phyloP scores from a whole-genome alignment of 306 rosid genomes.

The Arachis stenosperma region DNA sequence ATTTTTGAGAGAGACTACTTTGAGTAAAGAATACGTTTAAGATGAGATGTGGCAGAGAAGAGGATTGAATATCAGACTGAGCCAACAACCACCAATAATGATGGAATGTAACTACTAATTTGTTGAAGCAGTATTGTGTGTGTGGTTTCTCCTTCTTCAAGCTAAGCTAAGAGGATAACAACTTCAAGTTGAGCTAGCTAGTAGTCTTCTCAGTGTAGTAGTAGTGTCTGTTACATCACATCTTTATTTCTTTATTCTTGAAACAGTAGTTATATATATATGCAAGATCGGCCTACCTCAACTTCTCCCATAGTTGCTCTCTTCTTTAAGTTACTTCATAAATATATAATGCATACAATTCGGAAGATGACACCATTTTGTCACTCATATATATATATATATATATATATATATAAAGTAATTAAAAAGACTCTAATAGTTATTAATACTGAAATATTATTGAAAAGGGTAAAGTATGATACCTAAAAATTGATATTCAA shows the following conservation, averaged over 20 bases:
- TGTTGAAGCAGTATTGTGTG: background rate
- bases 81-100: conserved; percentile 42
- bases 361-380: conserved; percentile 37
- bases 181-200: background rate
- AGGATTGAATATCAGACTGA: background rate
- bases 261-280: background rate
- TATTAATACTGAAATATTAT: too few relatives aligned
- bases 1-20: conserved; percentile 21
- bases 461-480: too few relatives aligned
- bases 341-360: conserved; percentile 30
- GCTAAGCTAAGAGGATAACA: conserved; percentile 39
- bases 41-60: background rate
- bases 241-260: conserved; percentile 37
- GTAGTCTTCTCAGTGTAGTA: background rate
- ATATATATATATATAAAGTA: too few relatives aligned
- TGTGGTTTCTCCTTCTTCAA: conserved; percentile 35
- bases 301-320: conserved; percentile 32
- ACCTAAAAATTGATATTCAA: too few relatives aligned
- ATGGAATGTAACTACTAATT: conserved; percentile 35
- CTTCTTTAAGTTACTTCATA: conserved; percentile 51
- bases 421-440: too few relatives aligned
- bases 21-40: conserved; percentile 51
- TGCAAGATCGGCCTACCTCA: conserved; percentile 25
- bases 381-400: background rate
- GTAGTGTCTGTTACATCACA: conserved; percentile 35